Percentiles rank a stretch among this genome's conserved stretches.
Evolutionary conservation across 768 basidiomycete species (phyloP).

Genomic region (Russula ochroleuca): DNA sequence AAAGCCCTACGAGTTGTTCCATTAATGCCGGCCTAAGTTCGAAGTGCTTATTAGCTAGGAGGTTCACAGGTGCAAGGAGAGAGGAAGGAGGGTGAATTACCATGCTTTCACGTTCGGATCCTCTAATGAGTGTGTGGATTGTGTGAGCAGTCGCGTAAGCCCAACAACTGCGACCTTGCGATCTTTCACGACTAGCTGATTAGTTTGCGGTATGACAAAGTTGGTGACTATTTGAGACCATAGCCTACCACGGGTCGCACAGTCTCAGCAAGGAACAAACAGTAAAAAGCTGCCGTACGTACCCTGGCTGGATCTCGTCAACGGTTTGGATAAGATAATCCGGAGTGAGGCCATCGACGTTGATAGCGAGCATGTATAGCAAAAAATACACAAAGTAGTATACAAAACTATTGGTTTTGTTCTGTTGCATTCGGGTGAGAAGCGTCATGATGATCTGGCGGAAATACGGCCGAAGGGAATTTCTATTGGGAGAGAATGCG

Average conservation of each 20-base stretch:
- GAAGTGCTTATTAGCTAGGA: background rate
- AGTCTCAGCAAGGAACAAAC: background rate
- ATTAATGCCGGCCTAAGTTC: conserved; percentile 61
- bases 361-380: conserved; percentile 68
- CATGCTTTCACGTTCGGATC: conserved; percentile 61
- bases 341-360: conserved; percentile 67
- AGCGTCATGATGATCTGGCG: conserved; percentile 71
- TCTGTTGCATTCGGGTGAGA: conserved; percentile 79
- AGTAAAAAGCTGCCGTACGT: conserved; percentile 27
- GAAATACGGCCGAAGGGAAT: conserved; percentile 65
- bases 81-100: conserved; percentile 35
- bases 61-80: background rate
- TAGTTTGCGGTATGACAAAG: conserved; percentile 75
- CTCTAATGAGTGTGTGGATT: conserved; percentile 64
- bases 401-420: conserved; percentile 84
- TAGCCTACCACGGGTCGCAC: conserved; percentile 42
- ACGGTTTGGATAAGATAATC: conserved; percentile 74
- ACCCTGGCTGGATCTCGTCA: conserved; percentile 85
- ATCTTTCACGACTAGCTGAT: conserved; percentile 77
- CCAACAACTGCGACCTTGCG: conserved; percentile 83
- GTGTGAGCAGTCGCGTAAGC: conserved; percentile 69
- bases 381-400: conserved; percentile 80
- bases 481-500: conserved; percentile 37
- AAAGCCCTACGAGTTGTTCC: conserved; percentile 66
- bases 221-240: conserved; percentile 76